A percentile compares a stretch with the other conserved stretches of the same genome.
phyloP scores from a whole-genome alignment of 257 asterid genomes.

The Rehmannia glutinosa region DNA sequence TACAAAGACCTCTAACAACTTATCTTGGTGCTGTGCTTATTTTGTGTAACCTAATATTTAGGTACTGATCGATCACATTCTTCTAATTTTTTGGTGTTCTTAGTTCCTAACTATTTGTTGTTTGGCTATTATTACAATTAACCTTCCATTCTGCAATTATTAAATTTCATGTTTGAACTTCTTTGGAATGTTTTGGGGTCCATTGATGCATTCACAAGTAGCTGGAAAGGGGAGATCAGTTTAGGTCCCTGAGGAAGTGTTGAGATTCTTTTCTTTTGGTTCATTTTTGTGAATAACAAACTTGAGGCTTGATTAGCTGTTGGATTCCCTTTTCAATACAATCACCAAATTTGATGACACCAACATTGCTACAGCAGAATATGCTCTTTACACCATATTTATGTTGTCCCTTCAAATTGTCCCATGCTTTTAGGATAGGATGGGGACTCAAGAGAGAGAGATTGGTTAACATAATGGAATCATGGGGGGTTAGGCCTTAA shows the following conservation, averaged over 20 bases:
- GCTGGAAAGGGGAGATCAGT: not conserved
- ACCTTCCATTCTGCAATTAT: not conserved
- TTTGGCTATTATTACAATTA: not conserved
- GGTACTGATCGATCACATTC: not conserved
- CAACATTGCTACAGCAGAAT: conserved; percentile 9
- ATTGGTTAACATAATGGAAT: too few relatives aligned
- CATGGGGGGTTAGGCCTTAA: too few relatives aligned
- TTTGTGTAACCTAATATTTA: too few relatives aligned
- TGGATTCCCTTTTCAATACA: not conserved
- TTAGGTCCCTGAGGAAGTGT: not conserved
- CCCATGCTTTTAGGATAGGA: too few relatives aligned
- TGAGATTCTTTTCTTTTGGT: not conserved
- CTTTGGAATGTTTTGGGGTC: not conserved
- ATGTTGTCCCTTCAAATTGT: not conserved
- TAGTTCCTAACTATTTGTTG: not conserved
- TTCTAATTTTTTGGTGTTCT: not conserved
- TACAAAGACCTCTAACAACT: not conserved
- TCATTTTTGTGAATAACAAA: not conserved
- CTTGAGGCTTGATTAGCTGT: not conserved
- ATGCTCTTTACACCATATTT: not conserved
- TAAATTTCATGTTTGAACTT: not conserved
- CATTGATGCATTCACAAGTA: not conserved
- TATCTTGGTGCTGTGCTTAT: not conserved
- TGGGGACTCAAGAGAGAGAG: too few relatives aligned
- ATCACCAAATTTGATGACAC: not conserved